Conservation (phyloP, 208 protist genomes). For the Porcisia deanei region DNA sequence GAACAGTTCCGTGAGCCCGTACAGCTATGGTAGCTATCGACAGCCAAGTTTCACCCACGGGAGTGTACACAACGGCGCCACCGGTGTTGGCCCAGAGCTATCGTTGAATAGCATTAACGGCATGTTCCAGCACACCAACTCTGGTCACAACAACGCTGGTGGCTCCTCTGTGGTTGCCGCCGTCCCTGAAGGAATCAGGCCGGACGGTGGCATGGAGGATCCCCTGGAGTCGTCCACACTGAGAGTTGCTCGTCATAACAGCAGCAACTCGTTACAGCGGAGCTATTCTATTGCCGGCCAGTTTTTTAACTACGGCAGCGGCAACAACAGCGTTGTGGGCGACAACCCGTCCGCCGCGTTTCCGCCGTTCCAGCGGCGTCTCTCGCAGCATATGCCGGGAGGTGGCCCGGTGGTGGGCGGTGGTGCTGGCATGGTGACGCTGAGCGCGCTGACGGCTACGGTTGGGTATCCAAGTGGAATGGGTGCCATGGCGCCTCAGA, state of each 20-base stretch:
- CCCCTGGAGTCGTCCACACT: not conserved
- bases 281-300: conserved; percentile 46
- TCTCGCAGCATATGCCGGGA: not conserved
- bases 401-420: not conserved
- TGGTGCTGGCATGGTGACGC: conserved; percentile 2
- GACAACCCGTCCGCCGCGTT: not conserved
- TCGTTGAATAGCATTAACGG: conserved; percentile 29
- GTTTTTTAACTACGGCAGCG: conserved; percentile 32
- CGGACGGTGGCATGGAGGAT: not conserved
- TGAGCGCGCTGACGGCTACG: conserved; percentile 11
- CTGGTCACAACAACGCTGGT: not conserved
- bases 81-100: conserved; percentile 25
- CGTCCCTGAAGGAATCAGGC: not conserved
- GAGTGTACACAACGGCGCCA: conserved; percentile 14
- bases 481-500: not conserved
- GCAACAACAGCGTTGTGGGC: not conserved
- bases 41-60: conserved; percentile 25
- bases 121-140: not conserved
- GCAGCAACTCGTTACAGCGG: conserved; percentile 30
- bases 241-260: conserved; percentile 33
- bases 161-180: not conserved
- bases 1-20: conserved; percentile 14
- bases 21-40: conserved; percentile 38
- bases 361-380: not conserved
- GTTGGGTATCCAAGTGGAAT: not conserved